Evolutionary conservation across 495 filamentous ascomycete species (phyloP).

Genomic region (Trichocladium uniseriatum): DNA sequence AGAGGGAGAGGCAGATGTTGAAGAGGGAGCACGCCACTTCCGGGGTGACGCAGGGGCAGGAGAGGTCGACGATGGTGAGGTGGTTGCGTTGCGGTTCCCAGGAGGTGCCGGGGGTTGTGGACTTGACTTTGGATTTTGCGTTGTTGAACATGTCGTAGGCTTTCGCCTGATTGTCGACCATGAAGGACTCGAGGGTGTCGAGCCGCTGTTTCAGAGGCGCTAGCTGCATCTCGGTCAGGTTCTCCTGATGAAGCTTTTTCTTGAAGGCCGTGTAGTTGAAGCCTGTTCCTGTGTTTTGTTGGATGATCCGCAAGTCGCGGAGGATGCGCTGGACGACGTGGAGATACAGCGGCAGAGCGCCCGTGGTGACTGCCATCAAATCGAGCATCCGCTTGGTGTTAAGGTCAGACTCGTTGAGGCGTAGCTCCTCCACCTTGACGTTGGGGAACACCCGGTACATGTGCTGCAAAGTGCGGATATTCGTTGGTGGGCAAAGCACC

Average conservation of each 20-base stretch:
- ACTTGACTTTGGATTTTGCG: not conserved
- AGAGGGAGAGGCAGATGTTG: constrained; percentile 55
- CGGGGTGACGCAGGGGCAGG: constrained; percentile 59
- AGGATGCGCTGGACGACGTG: constrained; percentile 49
- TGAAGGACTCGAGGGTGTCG: constrained; percentile 50
- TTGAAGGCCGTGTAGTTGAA: constrained; percentile 51
- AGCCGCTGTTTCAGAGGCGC: constrained; percentile 47
- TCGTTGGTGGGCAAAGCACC: constrained; percentile 57
- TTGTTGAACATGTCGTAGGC: constrained; percentile 5
- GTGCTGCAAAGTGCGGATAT: constrained; percentile 37
- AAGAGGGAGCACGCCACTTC: constrained; percentile 60
- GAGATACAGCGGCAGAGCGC: constrained; percentile 53
- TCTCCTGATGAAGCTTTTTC: constrained; percentile 23
- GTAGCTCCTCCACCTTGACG: constrained; percentile 43
- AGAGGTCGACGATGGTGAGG: constrained; percentile 67
- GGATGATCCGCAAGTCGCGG: constrained; percentile 46
- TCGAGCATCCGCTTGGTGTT: constrained; percentile 56
- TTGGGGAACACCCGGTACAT: constrained; percentile 36
- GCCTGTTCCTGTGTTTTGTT: constrained; percentile 24
- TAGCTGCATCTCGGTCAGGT: constrained; percentile 37
- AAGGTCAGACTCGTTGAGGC: constrained; percentile 49
- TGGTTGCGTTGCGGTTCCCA: constrained; percentile 38
- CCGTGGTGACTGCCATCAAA: constrained; percentile 54
- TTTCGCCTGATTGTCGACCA: constrained; percentile 31
- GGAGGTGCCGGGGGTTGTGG: constrained; percentile 17